Percentiles rank a stretch among this genome's conserved stretches.
phyloP scores from a whole-genome alignment of 805 yeast species.

The Candida ovalis region DNA sequence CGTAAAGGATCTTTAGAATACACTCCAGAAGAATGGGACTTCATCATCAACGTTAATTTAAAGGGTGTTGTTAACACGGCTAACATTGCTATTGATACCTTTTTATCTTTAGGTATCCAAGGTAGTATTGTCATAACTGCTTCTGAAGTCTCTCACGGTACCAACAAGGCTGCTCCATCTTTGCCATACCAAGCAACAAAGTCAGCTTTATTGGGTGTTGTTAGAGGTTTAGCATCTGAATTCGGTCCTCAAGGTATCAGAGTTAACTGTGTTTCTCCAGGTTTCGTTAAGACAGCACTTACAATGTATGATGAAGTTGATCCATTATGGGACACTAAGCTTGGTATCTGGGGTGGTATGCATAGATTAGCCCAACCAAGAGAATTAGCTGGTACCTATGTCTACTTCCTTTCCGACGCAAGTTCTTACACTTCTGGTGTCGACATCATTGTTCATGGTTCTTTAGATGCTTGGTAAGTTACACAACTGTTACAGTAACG shows the following conservation, averaged over 20 bases:
- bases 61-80: constrained; percentile 10
- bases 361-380: constrained; percentile 42
- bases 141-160: constrained; percentile 49
- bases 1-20: constrained; percentile 12
- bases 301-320: constrained; percentile 24
- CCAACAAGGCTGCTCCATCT: constrained; percentile 47
- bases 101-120: constrained; percentile 8
- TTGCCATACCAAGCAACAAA: constrained; percentile 46
- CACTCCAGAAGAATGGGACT: constrained; percentile 14
- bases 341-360: constrained; percentile 28
- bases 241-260: constrained; percentile 50
- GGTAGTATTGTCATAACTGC: constrained; percentile 52
- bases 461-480: constrained; percentile 9
- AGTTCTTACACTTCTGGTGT: constrained; percentile 45
- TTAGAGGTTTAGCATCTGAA: constrained; percentile 42
- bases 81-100: constrained; percentile 9
- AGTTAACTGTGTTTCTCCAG: constrained; percentile 48
- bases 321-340: constrained; percentile 38
- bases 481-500: too few relatives aligned
- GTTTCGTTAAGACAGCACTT: constrained; percentile 46
- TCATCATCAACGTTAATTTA: constrained; percentile 7
- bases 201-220: constrained; percentile 44
- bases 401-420: constrained; percentile 49
- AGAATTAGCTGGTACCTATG: constrained; percentile 46
- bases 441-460: constrained; percentile 44